Conservation (phyloP, 495 filamentous ascomycete genomes). For the Aspergillus bertholletiae region DNA sequence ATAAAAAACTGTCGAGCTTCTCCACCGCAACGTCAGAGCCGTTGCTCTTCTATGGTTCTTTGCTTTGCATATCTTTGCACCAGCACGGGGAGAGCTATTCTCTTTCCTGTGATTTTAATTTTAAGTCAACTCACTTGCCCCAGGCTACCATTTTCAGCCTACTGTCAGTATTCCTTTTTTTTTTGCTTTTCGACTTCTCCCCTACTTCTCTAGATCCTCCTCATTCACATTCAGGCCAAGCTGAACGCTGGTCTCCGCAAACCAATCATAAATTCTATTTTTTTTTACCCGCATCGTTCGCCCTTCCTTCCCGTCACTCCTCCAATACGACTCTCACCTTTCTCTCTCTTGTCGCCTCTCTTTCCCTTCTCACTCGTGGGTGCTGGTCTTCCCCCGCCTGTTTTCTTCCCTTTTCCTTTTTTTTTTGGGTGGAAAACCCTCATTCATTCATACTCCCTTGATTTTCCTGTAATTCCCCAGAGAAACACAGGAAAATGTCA, state of each 20-base stretch:
- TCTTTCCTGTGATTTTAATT: not conserved
- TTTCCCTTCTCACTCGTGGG: not conserved
- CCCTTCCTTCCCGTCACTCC: conserved; percentile 2
- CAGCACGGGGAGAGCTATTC: no score
- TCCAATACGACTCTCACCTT: not conserved
- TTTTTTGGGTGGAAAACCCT: not conserved
- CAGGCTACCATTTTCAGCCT: not conserved
- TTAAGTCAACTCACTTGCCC: not conserved
- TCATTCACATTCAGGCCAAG: not conserved
- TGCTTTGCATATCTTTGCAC: not conserved
- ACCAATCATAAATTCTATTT: conserved; percentile 1
- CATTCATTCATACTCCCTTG: not conserved
- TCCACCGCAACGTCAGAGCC: conserved; percentile 23
- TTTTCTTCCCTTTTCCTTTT: no score
- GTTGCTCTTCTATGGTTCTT: conserved; percentile 10
- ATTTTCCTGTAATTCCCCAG: not conserved
- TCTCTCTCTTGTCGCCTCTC: conserved; percentile 2
- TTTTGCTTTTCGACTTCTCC: no score
- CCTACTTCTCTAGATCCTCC: not conserved
- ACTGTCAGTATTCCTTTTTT: not conserved
- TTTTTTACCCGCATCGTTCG: conserved; percentile 3
- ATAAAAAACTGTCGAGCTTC: not conserved
- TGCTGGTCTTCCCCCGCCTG: not conserved
- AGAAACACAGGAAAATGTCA: conserved; percentile 38
- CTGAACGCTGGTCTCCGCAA: not conserved